Conservation (phyloP, 2,329 filamentous ascomycete species). For the Venturia nashicola region DNA sequence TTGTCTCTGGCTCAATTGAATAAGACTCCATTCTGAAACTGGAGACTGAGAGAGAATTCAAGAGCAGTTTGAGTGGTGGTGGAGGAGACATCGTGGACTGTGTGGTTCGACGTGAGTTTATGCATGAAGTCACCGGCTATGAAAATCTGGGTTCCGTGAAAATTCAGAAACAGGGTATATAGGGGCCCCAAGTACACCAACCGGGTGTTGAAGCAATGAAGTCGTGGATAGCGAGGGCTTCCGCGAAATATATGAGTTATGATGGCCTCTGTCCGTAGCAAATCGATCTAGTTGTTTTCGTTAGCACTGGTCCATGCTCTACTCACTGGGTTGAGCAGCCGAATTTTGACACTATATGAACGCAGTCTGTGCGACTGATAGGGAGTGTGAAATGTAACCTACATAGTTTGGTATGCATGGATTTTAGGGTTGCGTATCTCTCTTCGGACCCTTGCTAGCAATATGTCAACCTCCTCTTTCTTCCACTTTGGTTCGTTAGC, state of each 20-base stretch:
- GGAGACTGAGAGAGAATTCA: too few relatives aligned
- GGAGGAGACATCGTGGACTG: too few relatives aligned
- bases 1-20: too few relatives aligned
- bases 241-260: neutral
- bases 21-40: too few relatives aligned
- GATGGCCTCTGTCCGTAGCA: neutral
- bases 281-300: neutral
- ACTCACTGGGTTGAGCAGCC: neutral
- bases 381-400: neutral
- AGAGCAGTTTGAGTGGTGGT: too few relatives aligned
- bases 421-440: slow-evolving; percentile 7
- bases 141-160: neutral
- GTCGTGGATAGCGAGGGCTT: neutral
- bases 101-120: neutral
- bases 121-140: neutral
- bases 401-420: slow-evolving; percentile 10
- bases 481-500: slow-evolving; percentile 6
- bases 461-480: slow-evolving; percentile 9
- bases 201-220: neutral
- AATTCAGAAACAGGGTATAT: neutral
- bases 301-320: neutral
- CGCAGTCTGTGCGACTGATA: neutral
- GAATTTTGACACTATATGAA: too few relatives aligned
- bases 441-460: slow-evolving; percentile 6
- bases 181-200: neutral